Evolutionary conservation across 352 stramenopile species (phyloP), one percentile per base, ranked within the genome.

Genomic region (Globisporangium nagaii): DNA sequence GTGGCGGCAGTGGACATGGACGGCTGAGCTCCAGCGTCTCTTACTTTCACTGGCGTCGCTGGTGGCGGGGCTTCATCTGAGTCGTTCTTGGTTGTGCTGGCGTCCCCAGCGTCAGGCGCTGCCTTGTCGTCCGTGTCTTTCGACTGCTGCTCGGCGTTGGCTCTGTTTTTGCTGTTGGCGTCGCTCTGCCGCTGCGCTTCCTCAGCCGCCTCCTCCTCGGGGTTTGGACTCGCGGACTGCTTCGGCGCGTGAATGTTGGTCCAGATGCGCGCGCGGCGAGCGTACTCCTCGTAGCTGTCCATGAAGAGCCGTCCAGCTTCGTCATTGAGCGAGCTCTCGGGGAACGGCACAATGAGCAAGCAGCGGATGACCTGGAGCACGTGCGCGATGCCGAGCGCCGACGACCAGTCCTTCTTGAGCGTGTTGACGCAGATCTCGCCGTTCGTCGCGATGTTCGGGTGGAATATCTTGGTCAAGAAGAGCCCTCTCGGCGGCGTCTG

Each of bases 371-470:
- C 96, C 60, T 95, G 85, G 52, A 99, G 79, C 27, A 99, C 93
- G 63, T 99, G 97, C 32, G 85, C 82, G 48, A 99, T 84, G 19
- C 95, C 97, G 3, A 98, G 85, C 32, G 85, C 79, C 13, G 95
- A 66, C 15, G 86, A 94, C 97, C 97, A 99, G 71, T 99, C 97
- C 56, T 95, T 96, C 76, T 99, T 99, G 32, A 99, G 84, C 30
- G 97, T 99, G 68, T 99, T 99, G 22, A 99, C 97, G 63, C 97
- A 99, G 74, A 99, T 99, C 35, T 98, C 96, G 35, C 97, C 97
- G 24, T 90, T 97, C 12, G 79, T 90, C 20, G 96, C 95, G 20
- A 99, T 96, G 73, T 99, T 99, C 0, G 97, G 97, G 69, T 99
- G 97, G 74, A 98, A 99, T 50, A 99, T 99, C 81, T 98, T 99